Evolutionary conservation across 2,329 filamentous ascomycete species (phyloP), one percentile per base, ranked within the genome.

Genomic region (Colletotrichum lentis): DNA sequence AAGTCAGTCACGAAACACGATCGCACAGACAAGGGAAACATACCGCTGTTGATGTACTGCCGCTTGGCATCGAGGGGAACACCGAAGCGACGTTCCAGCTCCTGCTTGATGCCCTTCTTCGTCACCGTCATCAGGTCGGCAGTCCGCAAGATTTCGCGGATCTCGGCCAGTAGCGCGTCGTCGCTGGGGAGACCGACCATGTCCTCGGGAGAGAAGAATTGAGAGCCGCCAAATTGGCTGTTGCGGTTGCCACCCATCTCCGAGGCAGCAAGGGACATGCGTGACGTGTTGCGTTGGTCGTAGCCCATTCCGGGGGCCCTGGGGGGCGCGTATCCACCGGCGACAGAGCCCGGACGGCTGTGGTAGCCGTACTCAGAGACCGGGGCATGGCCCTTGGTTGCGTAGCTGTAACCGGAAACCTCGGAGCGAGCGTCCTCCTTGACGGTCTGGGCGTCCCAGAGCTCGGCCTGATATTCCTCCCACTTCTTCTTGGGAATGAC

Each of bases 391-490:
- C 86, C 91, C 81, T 96, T 97, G 70, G 96, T 99, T 63, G 89
- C 95, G 77, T 98, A 99, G 63, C 92, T 96, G 82, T 93, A 92
- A 66, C 95, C 95, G n/a, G 94, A 97, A 60, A 95, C 82, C 79
- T 97, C 95, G 11, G 94, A 97, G 69, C 87, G 90, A 27, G 89
- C 83, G 76, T 99, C 96, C 72, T 90, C 88, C 74, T 91, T 90
- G n/a, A 92, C 84, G 7, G 88, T 96, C 80, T 97, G 93, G 1
- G 92, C 91, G 76, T 99, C 96, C 96, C 95, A 99, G 52, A 99
- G 89, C 84, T 98, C 96, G 71, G 91, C 91, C 80, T 99, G 96
- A 79, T 98, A 99, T 75, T 99, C 96, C 79, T 99, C 96, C 96
- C 96, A 99, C 85, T 92, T 96, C 90, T 98, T 99, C 82, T 93